Conservation (phyloP, 1,284 basidiomycete species). For the Anthracocystis setariae region DNA sequence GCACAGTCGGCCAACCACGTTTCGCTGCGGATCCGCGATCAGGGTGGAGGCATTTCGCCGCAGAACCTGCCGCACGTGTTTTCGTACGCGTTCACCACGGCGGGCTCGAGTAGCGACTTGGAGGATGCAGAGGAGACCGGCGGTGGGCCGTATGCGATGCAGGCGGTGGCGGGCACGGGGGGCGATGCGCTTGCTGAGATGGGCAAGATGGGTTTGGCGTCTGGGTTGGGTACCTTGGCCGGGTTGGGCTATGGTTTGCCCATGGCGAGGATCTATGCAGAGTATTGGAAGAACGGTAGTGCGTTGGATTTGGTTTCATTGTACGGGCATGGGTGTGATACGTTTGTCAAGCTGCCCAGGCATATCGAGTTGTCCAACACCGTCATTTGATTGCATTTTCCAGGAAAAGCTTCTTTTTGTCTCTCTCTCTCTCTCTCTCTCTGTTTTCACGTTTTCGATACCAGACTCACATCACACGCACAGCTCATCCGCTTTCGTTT, state of each 20-base stretch:
- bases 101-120: conserved; percentile 73
- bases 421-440: background rate
- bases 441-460: background rate
- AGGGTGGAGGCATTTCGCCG: conserved; percentile 83
- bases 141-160: conserved; percentile 78
- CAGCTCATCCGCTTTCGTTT: too few relatives aligned
- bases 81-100: conserved; percentile 89
- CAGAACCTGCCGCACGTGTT: conserved; percentile 81
- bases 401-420: too few relatives aligned
- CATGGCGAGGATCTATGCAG: conserved; percentile 83
- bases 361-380: conserved; percentile 53
- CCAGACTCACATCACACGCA: too few relatives aligned
- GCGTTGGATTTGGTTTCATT: conserved; percentile 31
- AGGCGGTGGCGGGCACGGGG: conserved; percentile 71
- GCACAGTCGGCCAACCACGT: conserved; percentile 75
- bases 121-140: conserved; percentile 74
- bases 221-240: conserved; percentile 79
- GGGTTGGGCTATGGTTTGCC: conserved; percentile 78
- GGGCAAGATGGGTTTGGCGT: conserved; percentile 78
- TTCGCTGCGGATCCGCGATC: conserved; percentile 82
- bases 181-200: conserved; percentile 73
- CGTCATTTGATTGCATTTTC: conserved; percentile 34
- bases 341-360: conserved; percentile 57
- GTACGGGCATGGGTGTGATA: conserved; percentile 57
- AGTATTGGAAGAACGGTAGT: conserved; percentile 54